Percentiles rank a stretch among this genome's conserved stretches.
phyloP scores from a whole-genome alignment of 2,329 filamentous ascomycete species.

The Helminthosporium solani region DNA sequence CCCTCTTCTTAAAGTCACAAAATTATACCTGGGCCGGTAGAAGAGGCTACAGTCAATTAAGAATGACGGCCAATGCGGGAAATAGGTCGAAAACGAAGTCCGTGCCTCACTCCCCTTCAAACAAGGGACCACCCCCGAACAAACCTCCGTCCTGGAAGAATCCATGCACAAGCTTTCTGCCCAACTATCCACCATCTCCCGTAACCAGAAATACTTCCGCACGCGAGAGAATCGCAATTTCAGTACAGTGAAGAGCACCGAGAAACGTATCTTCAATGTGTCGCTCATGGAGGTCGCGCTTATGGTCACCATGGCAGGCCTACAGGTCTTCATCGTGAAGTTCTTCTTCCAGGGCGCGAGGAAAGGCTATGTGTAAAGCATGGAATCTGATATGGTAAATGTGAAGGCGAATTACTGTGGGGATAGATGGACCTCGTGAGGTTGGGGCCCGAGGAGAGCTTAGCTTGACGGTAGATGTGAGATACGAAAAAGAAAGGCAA shows the following conservation, averaged over 20 bases:
- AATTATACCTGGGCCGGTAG: too few relatives aligned
- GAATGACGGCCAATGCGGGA: not conserved
- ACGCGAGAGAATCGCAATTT: slow-evolving; percentile 99
- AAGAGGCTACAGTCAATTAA: not conserved
- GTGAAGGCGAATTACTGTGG: too few relatives aligned
- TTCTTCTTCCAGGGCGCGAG: slow-evolving; percentile 97
- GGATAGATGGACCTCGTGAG: too few relatives aligned
- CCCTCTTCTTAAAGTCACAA: not conserved
- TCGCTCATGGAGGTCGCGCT: slow-evolving; percentile 88
- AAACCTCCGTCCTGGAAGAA: slow-evolving; percentile 86
- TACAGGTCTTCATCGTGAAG: slow-evolving; percentile 95
- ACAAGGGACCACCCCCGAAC: slow-evolving; percentile 83
- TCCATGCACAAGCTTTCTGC: slow-evolving; percentile 93
- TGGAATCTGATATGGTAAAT: not conserved
- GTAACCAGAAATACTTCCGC: slow-evolving; percentile 99
- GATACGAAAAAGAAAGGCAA: not conserved
- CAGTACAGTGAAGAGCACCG: slow-evolving; percentile 94
- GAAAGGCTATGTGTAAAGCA: slow-evolving; percentile 51
- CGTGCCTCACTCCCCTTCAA: slow-evolving; percentile 81
- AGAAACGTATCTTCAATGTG: slow-evolving; percentile 95
- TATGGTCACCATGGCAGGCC: slow-evolving; percentile 90
- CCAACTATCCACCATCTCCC: slow-evolving; percentile 87
- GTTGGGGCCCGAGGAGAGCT: too few relatives aligned
- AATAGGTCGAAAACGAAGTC: slow-evolving; percentile 87
- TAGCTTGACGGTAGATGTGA: too few relatives aligned